These are phyloP conservation scores for Plectranthus barbatus DNA, from an alignment of 257 asterid species.

Conservation along the genomic window DNA sequence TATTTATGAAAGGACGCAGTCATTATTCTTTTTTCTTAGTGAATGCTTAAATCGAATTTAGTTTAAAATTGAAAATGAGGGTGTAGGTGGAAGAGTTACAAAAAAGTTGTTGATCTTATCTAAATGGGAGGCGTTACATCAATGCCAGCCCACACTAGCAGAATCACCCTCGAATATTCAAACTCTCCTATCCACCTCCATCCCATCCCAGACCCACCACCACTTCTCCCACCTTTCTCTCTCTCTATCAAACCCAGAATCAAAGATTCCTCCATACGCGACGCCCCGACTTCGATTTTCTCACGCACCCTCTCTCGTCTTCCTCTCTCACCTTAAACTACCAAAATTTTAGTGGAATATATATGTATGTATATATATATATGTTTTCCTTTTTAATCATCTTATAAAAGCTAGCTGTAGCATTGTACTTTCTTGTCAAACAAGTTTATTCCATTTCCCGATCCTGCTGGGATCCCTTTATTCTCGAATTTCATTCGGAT, in stretches of 20 bases:
- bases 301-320: slow-evolving; percentile 9
- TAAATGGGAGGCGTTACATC: slow-evolving; percentile 15
- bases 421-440: slow-evolving; percentile 17
- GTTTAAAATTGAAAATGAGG: no score
- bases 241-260: slow-evolving; percentile 5
- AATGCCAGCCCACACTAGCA: slow-evolving; percentile 25
- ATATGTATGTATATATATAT: no score
- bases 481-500: slow-evolving; percentile 32
- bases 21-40: no score
- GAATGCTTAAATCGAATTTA: no score
- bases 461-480: slow-evolving; percentile 57
- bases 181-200: not conserved
- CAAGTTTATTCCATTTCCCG: slow-evolving; percentile 34
- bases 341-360: not conserved
- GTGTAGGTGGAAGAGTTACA: no score
- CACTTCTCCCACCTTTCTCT: not conserved
- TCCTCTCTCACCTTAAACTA: not conserved
- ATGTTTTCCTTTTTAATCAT: no score
- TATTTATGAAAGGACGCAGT: no score
- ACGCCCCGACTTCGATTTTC: slow-evolving; percentile 47
- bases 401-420: not conserved
- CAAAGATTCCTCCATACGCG: slow-evolving; percentile 39
- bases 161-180: slow-evolving; percentile 35
- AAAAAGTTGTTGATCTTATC: slow-evolving; percentile 28
- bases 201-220: no score